A percentile compares a stretch with the other conserved stretches of the same genome.
These are phyloP conservation scores for Rhododendron vialii DNA, from an alignment of 148 eudicot species.

Conservation along the genomic window DNA sequence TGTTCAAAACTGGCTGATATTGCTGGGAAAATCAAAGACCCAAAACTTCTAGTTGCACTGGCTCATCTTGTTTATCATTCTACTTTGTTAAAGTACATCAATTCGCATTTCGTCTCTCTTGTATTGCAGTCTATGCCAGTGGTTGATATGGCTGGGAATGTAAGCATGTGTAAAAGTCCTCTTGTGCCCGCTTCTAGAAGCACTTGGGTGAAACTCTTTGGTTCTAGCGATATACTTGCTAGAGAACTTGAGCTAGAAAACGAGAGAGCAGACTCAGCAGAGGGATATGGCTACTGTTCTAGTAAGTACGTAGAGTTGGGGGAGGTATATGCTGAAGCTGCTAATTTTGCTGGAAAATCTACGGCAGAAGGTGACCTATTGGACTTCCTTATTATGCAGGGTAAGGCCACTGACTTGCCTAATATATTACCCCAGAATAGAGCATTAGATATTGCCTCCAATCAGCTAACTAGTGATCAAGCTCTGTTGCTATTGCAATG, in stretches of 20 bases:
- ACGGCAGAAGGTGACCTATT: slow-evolving; percentile 9
- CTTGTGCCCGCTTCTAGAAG: slow-evolving; percentile 31
- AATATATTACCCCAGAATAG: slow-evolving; percentile 15
- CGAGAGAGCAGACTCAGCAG: too few relatives aligned
- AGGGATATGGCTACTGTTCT: neutral
- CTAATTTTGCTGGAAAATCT: slow-evolving; percentile 5
- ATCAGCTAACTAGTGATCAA: slow-evolving; percentile 18
- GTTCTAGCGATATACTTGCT: slow-evolving; percentile 8
- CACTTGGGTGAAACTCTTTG: slow-evolving; percentile 34
- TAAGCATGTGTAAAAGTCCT: neutral
- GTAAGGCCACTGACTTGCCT: slow-evolving; percentile 13
- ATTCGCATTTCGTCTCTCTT: neutral
- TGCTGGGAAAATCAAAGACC: neutral
- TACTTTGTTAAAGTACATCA: slow-evolving; percentile 12
- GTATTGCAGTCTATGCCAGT: slow-evolving; percentile 20
- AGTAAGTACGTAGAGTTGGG: slow-evolving; percentile 25
- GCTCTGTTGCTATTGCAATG: slow-evolving; percentile 14
- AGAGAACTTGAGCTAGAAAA: neutral
- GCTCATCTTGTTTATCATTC: slow-evolving; percentile 37
- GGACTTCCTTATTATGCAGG: slow-evolving; percentile 5
- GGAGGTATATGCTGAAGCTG: slow-evolving; percentile 21
- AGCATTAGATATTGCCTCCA: slow-evolving; percentile 6
- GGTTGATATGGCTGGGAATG: slow-evolving; percentile 23
- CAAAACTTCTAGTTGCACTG: slow-evolving; percentile 17
- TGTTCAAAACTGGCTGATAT: slow-evolving; percentile 13